Conservation (phyloP, 768 basidiomycete genomes). For the Rhodotorula diobovata region DNA sequence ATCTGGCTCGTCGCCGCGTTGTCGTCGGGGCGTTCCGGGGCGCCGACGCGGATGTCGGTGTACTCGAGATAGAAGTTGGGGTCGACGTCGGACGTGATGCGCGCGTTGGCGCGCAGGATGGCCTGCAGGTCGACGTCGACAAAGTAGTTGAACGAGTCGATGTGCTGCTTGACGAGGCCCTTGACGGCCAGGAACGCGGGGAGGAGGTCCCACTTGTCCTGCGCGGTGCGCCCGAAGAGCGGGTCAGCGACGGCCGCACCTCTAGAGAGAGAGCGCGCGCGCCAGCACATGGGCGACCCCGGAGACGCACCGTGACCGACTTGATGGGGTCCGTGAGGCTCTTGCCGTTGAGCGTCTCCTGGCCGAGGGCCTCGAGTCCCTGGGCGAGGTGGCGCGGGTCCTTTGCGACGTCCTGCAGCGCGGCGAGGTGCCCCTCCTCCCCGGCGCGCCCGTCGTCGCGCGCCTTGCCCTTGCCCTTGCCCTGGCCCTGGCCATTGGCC, state of each 20-base stretch:
- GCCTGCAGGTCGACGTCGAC: conserved; percentile 96
- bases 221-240: too few relatives aligned
- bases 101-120: conserved; percentile 87
- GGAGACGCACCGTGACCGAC: conserved; percentile 68
- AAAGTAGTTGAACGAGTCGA: conserved; percentile 98
- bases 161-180: conserved; percentile 97
- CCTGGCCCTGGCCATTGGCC: neutral
- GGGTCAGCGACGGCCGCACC: neutral
- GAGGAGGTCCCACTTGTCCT: conserved; percentile 96
- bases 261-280: neutral
- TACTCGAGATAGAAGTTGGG: conserved; percentile 92
- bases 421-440: conserved; percentile 8
- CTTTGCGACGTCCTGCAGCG: conserved; percentile 29
- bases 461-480: conserved; percentile 31
- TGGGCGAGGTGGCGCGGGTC: conserved; percentile 18
- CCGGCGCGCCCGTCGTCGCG: conserved; percentile 10
- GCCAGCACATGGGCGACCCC: neutral
- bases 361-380: conserved; percentile 32
- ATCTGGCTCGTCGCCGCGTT: conserved; percentile 72
- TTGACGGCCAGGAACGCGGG: conserved; percentile 97
- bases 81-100: conserved; percentile 93
- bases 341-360: conserved; percentile 55
- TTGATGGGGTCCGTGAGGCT: conserved; percentile 86
- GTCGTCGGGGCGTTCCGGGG: conserved; percentile 81
- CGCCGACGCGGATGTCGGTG: conserved; percentile 87